These are phyloP conservation scores for Metarhizium sp. DNA, from an alignment of 2,329 filamentous ascomycete species.

Conservation along the genomic window DNA sequence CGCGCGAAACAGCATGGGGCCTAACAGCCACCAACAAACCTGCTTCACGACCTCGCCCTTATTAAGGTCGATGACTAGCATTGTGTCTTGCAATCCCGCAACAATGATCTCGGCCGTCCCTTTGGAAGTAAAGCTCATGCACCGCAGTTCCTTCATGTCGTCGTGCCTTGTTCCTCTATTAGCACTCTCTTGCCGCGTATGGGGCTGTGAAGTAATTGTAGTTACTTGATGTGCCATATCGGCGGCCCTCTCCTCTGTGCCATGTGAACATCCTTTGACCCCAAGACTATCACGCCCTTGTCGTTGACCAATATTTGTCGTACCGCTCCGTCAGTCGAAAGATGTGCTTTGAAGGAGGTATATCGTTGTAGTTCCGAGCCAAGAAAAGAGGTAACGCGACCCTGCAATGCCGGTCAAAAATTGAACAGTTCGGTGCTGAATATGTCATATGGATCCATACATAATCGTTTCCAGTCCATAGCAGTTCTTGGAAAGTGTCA, in stretches of 20 bases:
- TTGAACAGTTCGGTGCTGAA: background rate
- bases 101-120: conserved; percentile 76
- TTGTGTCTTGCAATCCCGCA: conserved; percentile 74
- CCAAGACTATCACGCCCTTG: conserved; percentile 79
- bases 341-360: conserved; percentile 79
- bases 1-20: background rate
- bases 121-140: conserved; percentile 92
- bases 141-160: conserved; percentile 78
- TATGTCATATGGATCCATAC: conserved; percentile 38
- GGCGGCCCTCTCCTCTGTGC: conserved; percentile 72
- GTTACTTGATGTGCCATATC: conserved; percentile 74
- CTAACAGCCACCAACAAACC: conserved; percentile 22
- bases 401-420: conserved; percentile 43
- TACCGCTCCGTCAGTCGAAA: conserved; percentile 63
- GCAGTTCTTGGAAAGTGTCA: conserved; percentile 77
- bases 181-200: conserved; percentile 6
- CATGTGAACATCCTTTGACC: conserved; percentile 78
- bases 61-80: conserved; percentile 66
- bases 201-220: conserved; percentile 13
- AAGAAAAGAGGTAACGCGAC: conserved; percentile 81
- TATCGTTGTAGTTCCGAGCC: conserved; percentile 79
- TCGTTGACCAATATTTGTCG: conserved; percentile 88
- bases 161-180: conserved; percentile 40
- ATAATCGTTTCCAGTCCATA: conserved; percentile 90
- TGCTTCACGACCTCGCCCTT: conserved; percentile 66